These are phyloP conservation scores for Dryas octopetala DNA, from an alignment of 306 rosid genomes.

Conservation along the genomic window DNA sequence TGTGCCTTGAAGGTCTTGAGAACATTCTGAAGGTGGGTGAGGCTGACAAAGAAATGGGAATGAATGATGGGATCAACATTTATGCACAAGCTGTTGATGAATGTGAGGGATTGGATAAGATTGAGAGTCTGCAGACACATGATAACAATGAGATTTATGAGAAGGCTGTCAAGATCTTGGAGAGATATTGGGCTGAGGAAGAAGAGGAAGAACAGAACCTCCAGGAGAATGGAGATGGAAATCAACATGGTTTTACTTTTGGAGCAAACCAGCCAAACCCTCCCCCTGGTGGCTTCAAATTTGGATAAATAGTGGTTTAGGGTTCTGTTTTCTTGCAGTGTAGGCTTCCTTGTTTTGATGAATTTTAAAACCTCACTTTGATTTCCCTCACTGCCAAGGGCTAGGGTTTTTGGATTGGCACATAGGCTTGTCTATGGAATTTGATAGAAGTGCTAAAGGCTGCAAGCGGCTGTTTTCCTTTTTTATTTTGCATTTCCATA, in stretches of 20 bases:
- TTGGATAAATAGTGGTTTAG: conserved; percentile 32
- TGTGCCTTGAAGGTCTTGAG: conserved; percentile 67
- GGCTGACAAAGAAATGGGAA: conserved; percentile 62
- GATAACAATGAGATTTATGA: conserved; percentile 63
- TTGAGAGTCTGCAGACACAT: conserved; percentile 54
- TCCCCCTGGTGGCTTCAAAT: conserved; percentile 60
- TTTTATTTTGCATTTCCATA: not conserved
- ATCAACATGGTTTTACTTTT: conserved; percentile 44
- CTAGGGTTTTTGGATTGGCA: conserved; percentile 47
- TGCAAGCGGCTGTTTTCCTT: not conserved
- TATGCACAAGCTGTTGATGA: conserved; percentile 53
- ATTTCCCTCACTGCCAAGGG: conserved; percentile 31
- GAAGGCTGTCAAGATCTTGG: conserved; percentile 71
- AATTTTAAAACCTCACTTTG: conserved; percentile 9
- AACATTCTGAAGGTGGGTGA: conserved; percentile 67
- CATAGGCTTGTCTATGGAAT: conserved; percentile 36
- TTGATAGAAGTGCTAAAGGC: conserved; percentile 11
- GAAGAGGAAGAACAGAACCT: conserved; percentile 49
- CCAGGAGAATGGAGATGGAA: conserved; percentile 41
- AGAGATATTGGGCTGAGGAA: conserved; percentile 71
- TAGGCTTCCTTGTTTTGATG: conserved; percentile 13
- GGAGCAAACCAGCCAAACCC: conserved; percentile 50
- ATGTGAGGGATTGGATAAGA: conserved; percentile 62
- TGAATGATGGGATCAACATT: conserved; percentile 41
- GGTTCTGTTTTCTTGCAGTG: conserved; percentile 19